Base-by-base conservation (phyloP, 2,329 filamentous ascomycete species). In the Cladophialophora psammophila region DNA sequence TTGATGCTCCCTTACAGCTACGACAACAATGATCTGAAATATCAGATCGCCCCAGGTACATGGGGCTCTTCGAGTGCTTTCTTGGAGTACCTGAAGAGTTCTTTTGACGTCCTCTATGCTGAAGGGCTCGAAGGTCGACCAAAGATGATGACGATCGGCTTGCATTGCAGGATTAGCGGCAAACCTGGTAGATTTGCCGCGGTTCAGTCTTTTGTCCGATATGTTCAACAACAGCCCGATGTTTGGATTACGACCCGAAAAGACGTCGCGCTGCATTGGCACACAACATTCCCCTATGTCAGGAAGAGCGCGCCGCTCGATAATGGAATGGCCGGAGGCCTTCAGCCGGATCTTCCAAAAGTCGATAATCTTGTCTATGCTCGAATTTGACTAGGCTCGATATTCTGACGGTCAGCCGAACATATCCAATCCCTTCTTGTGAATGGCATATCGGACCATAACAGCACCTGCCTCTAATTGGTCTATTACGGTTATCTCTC, bases 101-200 rank as follows among this genome's bases (percentile, higher is more conserved):
- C 84, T 0, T 86, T 87, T 60, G 84, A 87, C 70, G 81, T 84
- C 18, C 72, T 86, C 36, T 85, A 86, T 65, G 82, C 82, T 35
- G 84, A 86, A 68, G 84, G 83, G 0, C 74, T 78, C 60, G 78
- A 78, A 10, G 83, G 83, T 0, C 53, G 34, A 32, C 83, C 83
- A 4, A 85, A 85, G 76, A 87, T 87, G 85, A 87, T 87, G 85
- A 86, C 85, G 0, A 80, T 87, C 31, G 83, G 82, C 1, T 72
- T 86, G 32, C 84, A 86, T 72, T 85, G 83, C 68, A 79, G 84
- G 6, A 84, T 85, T 62, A 81, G 84, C 40, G 85, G 85, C 0
- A 80, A 83, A 38, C 85, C 85, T 0, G 85, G 83, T 3, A 77
- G 85, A 1, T 83, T 83, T 66, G 79, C 78, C 54, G 85, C 84